Evolutionary conservation across 2,329 filamentous ascomycete genomes (phyloP), one percentile per base, ranked within the genome.

Genomic region (Monilinia fructigena): DNA sequence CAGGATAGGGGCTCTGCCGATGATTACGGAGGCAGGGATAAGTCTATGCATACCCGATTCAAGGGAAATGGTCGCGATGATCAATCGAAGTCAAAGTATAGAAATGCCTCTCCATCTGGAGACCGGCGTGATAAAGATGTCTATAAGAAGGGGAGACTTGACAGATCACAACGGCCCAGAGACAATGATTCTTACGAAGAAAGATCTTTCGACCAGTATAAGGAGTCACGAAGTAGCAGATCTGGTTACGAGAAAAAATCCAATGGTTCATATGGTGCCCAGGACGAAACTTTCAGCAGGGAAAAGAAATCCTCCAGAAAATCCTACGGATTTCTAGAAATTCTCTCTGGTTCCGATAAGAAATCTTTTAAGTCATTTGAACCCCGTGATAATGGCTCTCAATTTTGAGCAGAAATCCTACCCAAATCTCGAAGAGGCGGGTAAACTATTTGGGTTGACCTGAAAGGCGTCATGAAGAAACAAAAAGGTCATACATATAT

Each of bases 221-320:
- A 26, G 45, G 45, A 60, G 45, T 35, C 28, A 11, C 58, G 45
- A 26, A 16, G 14, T 16, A 54, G 18, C 38, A 53, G 50, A n/a
- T n/a, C 47, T 35, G 26, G 45, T 18, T 31, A 59, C 26, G 42
- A 26, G n/a, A 54, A 42, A 31, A 59, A 65, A 31, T 54, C 55
- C 14, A 53, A 52, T 53, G 47, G 28, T 31, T 55, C 50, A 42
- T 31, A 35, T 12, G 61, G 38, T 1, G 50, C 60, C 23, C 26
- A 18, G 14, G 50, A 48, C 1, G 35, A 47, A 31, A 20, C 4
- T 4, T 35, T 26, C 47, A n/a, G 42, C 7, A 52, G 31, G 14
- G 45, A 60, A 35, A 65, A 31, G 31, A 45, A n/a, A 28, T 20
- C 45, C 20, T 45, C 4, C 31, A 28, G 28, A 12, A 60, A 40